Base-by-base conservation (phyloP, 768 basidiomycete genomes). In the Russula earlei region DNA sequence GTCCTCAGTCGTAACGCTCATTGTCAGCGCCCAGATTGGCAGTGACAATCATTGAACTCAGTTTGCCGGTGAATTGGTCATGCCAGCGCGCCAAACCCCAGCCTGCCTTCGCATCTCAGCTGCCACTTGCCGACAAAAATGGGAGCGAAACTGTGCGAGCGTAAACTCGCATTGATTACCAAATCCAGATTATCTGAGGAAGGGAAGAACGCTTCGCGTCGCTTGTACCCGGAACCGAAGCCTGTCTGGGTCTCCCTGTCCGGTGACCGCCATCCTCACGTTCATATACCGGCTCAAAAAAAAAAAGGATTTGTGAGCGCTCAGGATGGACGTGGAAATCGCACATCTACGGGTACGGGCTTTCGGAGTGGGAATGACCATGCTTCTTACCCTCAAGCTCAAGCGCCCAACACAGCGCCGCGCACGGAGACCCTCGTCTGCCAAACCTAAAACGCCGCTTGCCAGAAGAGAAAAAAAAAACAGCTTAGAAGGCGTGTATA, bases 31-130 rank as follows among this genome's bases (percentile, higher is more conserved):
- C 52, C 46, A 27, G 42, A 54, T 49, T 54, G 45, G 57, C 41
- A 58, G 34, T 54, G 57, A 54, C 57, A 58, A 54, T 58, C 57
- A 54, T 54, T 58, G 57, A 58, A 58, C 47, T 58, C 57, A 58
- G 57, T 49, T 58, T 58, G 56, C 52, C 56, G 57, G 44, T 27
- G 46, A 58, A 54, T 58, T 43, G 47, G 41, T 49, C 8, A 43
- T 37, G 34, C 27, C 45, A 41, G 33, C 33, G n/a, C n/a, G n/a
- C n/a, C n/a, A n/a, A n/a, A n/a, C 22, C 38, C 46, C 33, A 37
- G 41, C 27, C 46, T 24, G 46, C 47, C 29, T 44, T 44, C 47
- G 47, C 52, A 49, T 37, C 57, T 54, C 57, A 58, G 20, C 25
- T 58, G 57, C 49, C 57, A 58, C 31, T 20, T 49, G 52, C 52